Percentiles rank a stretch among this genome's conserved stretches.
Evolutionary conservation across 768 basidiomycete genomes (phyloP).

Genomic region (Podaxis sp.): DNA sequence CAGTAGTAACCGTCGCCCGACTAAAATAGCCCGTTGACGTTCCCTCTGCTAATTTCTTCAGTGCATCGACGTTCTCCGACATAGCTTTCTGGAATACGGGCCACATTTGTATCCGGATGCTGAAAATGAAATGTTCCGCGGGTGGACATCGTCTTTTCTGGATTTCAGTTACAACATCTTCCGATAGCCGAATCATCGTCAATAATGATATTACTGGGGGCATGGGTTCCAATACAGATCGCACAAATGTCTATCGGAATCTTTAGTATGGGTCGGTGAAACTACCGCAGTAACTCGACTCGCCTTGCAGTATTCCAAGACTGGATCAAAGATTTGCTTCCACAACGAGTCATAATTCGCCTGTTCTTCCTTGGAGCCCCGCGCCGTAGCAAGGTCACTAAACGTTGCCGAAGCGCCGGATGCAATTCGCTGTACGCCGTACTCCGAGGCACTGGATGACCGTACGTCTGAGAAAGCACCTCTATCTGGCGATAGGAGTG

Average conservation of each 20-base stretch:
- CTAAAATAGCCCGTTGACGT: conserved; percentile 60
- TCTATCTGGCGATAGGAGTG: conserved; percentile 43
- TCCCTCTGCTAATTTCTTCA: conserved; percentile 83
- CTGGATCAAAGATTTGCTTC: conserved; percentile 93
- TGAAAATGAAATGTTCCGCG: conserved; percentile 78
- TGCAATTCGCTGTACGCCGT: conserved; percentile 33
- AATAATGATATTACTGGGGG: conserved; percentile 78
- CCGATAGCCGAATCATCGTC: conserved; percentile 89
- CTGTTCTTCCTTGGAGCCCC: conserved; percentile 57
- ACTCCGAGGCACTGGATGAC: conserved; percentile 52
- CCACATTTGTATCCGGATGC: conserved; percentile 85
- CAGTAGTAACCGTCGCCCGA: conserved; percentile 61
- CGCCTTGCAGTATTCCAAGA: conserved; percentile 82
- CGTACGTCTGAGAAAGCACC: conserved; percentile 35
- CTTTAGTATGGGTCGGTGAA: conserved; percentile 5
- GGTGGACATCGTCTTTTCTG: conserved; percentile 78
- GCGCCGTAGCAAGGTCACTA: conserved; percentile 32
- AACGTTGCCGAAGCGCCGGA: conserved; percentile 32
- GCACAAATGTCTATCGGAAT: conserved; percentile 58
- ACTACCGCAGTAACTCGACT: conserved; percentile 18
- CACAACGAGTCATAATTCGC: conserved; percentile 64
- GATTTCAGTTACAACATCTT: conserved; percentile 71
- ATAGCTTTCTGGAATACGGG: conserved; percentile 90
- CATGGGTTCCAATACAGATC: conserved; percentile 64
- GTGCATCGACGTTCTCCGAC: conserved; percentile 76